These are phyloP conservation scores for Vigna hirtella DNA, from an alignment of 306 rosid genomes.

Conservation along the genomic window DNA sequence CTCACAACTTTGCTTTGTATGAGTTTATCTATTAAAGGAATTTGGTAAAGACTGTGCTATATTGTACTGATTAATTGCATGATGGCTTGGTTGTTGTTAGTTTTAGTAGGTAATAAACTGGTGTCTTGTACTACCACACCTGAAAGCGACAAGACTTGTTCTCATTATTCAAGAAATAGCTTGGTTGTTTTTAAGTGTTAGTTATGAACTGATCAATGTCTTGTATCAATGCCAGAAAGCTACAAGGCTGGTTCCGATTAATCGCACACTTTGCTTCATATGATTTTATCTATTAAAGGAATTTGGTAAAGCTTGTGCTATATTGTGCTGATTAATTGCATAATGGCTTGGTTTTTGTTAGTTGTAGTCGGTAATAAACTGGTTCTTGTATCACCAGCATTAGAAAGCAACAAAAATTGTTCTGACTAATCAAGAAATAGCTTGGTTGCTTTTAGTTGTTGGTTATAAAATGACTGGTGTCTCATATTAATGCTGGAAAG, in stretches of 20 bases:
- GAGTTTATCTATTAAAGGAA: conserved; percentile 3
- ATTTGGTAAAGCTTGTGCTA: conserved; percentile 14
- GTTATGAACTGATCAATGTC: too few relatives aligned
- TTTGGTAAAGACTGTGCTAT: conserved; percentile 14
- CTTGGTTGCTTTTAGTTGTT: not conserved
- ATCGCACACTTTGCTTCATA: too few relatives aligned
- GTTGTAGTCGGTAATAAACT: not conserved
- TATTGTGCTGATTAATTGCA: not conserved
- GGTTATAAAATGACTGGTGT: too few relatives aligned
- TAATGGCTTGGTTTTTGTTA: not conserved
- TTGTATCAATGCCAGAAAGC: not conserved
- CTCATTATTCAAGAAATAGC: not conserved
- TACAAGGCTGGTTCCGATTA: not conserved
- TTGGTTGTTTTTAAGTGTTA: too few relatives aligned
- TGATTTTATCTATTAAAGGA: conserved; percentile 1
- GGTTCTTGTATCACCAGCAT: not conserved
- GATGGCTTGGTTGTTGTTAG: not conserved
- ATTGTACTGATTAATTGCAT: not conserved
- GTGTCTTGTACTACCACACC: not conserved
- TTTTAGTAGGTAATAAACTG: not conserved
- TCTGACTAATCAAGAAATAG: not conserved
- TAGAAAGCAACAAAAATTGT: too few relatives aligned
- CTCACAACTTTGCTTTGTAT: not conserved
- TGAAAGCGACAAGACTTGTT: not conserved
- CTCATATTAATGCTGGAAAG: not conserved